Evolutionary conservation across 495 filamentous ascomycete genomes (phyloP).

Genomic region (Aspergillus coremiiformis): DNA sequence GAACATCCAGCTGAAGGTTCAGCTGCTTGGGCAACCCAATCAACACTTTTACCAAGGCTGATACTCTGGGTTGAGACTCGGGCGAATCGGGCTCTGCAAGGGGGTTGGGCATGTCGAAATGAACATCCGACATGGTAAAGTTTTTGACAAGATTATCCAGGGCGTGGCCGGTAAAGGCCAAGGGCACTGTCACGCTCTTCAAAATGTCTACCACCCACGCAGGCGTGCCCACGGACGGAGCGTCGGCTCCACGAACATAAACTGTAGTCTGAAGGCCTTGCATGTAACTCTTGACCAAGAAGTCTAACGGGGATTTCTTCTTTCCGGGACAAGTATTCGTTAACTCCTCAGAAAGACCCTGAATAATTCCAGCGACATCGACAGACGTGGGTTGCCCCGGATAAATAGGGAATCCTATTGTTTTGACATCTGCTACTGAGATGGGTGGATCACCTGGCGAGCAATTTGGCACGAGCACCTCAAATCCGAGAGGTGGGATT

Average conservation of each 20-base stretch:
- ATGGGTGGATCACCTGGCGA: slow-evolving; percentile 52
- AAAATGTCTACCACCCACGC: slow-evolving; percentile 75
- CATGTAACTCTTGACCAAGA: slow-evolving; percentile 74
- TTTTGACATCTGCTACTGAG: slow-evolving; percentile 68
- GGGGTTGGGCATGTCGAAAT: slow-evolving; percentile 74
- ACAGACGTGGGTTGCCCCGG: slow-evolving; percentile 59
- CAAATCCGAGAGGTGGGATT: slow-evolving; percentile 74
- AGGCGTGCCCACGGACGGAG: slow-evolving; percentile 59
- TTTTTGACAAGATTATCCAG: slow-evolving; percentile 77
- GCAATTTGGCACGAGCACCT: slow-evolving; percentile 77
- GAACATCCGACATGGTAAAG: slow-evolving; percentile 74
- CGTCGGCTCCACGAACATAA: slow-evolving; percentile 68
- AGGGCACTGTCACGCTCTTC: slow-evolving; percentile 71
- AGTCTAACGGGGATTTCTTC: slow-evolving; percentile 73
- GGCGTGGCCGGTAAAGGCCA: slow-evolving; percentile 72
- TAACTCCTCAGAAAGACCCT: slow-evolving; percentile 61
- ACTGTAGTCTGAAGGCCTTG: slow-evolving; percentile 68
- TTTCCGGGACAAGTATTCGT: slow-evolving; percentile 64
- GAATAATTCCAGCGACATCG: slow-evolving; percentile 60
- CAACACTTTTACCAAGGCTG: slow-evolving; percentile 69
- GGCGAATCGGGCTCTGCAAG: slow-evolving; percentile 69
- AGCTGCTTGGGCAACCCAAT: slow-evolving; percentile 75
- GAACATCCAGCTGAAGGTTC: slow-evolving; percentile 73
- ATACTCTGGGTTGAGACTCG: slow-evolving; percentile 66
- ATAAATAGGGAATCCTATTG: slow-evolving; percentile 53